These are phyloP conservation scores for Fraxinus nigra DNA, from an alignment of 305 asterid genomes.

Conservation along the genomic window DNA sequence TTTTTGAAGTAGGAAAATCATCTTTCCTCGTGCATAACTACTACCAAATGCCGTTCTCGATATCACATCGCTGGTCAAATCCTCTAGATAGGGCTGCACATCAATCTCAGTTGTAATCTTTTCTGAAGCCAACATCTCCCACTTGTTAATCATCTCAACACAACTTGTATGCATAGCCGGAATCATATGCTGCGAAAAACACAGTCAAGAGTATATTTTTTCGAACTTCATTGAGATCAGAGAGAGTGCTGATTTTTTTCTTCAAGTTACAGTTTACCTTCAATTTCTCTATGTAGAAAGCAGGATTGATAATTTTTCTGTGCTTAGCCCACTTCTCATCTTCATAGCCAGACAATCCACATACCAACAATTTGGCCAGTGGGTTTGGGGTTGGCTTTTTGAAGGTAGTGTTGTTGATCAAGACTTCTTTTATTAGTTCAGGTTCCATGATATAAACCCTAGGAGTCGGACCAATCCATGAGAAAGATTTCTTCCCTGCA, in stretches of 20 bases:
- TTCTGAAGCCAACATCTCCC: slow-evolving; percentile 29
- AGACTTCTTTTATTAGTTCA: slow-evolving; percentile 33
- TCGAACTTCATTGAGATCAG: not conserved
- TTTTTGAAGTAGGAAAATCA: slow-evolving; percentile 35
- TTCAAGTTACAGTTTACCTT: slow-evolving; percentile 30
- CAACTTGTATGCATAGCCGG: slow-evolving; percentile 37
- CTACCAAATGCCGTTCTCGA: slow-evolving; percentile 47
- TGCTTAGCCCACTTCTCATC: slow-evolving; percentile 52
- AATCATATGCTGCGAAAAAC: slow-evolving; percentile 34
- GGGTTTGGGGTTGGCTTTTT: slow-evolving; percentile 43
- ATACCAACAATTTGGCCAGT: slow-evolving; percentile 29
- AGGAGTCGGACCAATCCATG: slow-evolving; percentile 53
- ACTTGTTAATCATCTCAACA: slow-evolving; percentile 34
- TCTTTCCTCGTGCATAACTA: slow-evolving; percentile 35
- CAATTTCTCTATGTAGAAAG: slow-evolving; percentile 39
- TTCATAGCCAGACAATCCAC: slow-evolving; percentile 42
- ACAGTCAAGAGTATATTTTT: not conserved
- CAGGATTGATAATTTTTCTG: slow-evolving; percentile 44
- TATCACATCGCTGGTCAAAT: slow-evolving; percentile 36
- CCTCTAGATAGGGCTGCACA: slow-evolving; percentile 38
- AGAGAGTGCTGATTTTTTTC: not conserved
- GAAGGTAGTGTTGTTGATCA: slow-evolving; percentile 28
- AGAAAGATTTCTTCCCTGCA: slow-evolving; percentile 45
- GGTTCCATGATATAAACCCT: slow-evolving; percentile 44
- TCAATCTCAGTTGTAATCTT: slow-evolving; percentile 32